A percentile compares a stretch with the other conserved stretches of the same genome.
These are phyloP conservation scores for Phaeosphaeriaceae sp. DNA, from an alignment of 2,329 filamentous ascomycete species.

Conservation along the genomic window DNA sequence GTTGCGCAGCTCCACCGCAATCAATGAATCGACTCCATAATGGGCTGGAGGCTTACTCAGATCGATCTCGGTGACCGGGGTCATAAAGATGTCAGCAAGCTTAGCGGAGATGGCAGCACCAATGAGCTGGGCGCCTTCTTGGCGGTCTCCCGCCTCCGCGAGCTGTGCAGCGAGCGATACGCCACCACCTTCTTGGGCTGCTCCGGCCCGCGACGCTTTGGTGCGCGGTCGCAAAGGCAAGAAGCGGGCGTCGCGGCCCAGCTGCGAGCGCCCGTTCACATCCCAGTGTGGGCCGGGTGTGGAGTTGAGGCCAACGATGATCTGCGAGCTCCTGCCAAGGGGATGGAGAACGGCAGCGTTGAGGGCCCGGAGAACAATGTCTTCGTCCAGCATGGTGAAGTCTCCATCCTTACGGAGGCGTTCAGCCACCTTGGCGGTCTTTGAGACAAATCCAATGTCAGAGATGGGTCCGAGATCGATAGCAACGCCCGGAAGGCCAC, in stretches of 20 bases:
- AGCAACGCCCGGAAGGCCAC: slow-evolving; percentile 47
- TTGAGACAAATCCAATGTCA: slow-evolving; percentile 35
- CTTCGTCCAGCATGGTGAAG: slow-evolving; percentile 5
- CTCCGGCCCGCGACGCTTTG: background rate
- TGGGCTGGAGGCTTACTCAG: slow-evolving; percentile 20
- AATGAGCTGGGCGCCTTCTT: slow-evolving; percentile 12
- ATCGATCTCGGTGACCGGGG: slow-evolving; percentile 23
- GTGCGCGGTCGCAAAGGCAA: slow-evolving; percentile 4
- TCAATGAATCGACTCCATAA: slow-evolving; percentile 28
- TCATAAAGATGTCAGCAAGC: slow-evolving; percentile 14
- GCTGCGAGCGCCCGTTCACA: background rate
- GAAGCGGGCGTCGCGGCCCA: slow-evolving; percentile 9
- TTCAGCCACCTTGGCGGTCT: slow-evolving; percentile 8
- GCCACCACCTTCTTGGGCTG: background rate
- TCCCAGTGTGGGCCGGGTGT: background rate
- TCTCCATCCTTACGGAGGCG: background rate
- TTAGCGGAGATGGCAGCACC: slow-evolving; percentile 6
- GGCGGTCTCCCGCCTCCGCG: background rate
- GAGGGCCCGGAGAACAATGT: background rate
- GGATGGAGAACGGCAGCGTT: background rate
- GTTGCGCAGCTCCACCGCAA: slow-evolving; percentile 26
- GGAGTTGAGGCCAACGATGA: background rate
- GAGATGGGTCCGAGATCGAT: slow-evolving; percentile 24
- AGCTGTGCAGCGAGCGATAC: background rate
- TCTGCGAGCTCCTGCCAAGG: background rate